Evolutionary conservation across 495 filamentous ascomycete genomes (phyloP).

Genomic region (Talaromyces trachyspermus): DNA sequence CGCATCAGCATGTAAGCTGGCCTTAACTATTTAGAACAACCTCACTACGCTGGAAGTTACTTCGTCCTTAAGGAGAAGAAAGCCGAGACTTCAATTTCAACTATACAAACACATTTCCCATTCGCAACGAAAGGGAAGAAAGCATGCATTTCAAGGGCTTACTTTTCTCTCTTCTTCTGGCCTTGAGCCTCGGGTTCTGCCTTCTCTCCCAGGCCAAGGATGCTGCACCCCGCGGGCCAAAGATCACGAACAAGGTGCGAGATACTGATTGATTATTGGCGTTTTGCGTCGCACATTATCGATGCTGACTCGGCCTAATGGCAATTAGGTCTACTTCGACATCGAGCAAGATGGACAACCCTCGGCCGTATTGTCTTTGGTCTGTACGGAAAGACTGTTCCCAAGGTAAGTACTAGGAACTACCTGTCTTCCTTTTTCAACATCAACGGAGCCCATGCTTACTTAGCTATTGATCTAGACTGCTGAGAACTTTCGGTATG

Average conservation of each 20-base stretch:
- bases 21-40: too few relatives aligned
- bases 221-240: slow-evolving; percentile 78
- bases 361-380: slow-evolving; percentile 86
- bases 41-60: too few relatives aligned
- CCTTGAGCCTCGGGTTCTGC: slow-evolving; percentile 56
- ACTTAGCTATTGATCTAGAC: slow-evolving; percentile 52
- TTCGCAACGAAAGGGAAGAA: too few relatives aligned
- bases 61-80: too few relatives aligned
- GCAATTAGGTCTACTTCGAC: slow-evolving; percentile 92
- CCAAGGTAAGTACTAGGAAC: slow-evolving; percentile 48
- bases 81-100: too few relatives aligned
- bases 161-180: slow-evolving; percentile 60
- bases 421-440: not conserved
- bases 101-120: not conserved
- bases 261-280: not conserved
- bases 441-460: slow-evolving; percentile 5
- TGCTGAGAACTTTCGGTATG: slow-evolving; percentile 88
- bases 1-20: slow-evolving; percentile 4
- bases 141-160: slow-evolving; percentile 45
- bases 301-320: slow-evolving; percentile 11
- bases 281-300: not conserved
- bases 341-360: slow-evolving; percentile 82
- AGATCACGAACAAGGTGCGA: slow-evolving; percentile 86
- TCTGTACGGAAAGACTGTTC: slow-evolving; percentile 97
- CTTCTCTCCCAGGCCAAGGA: slow-evolving; percentile 66